These are phyloP conservation scores for Tolypocladium paradoxum DNA, from an alignment of 2,329 filamentous ascomycete genomes.

Conservation along the genomic window DNA sequence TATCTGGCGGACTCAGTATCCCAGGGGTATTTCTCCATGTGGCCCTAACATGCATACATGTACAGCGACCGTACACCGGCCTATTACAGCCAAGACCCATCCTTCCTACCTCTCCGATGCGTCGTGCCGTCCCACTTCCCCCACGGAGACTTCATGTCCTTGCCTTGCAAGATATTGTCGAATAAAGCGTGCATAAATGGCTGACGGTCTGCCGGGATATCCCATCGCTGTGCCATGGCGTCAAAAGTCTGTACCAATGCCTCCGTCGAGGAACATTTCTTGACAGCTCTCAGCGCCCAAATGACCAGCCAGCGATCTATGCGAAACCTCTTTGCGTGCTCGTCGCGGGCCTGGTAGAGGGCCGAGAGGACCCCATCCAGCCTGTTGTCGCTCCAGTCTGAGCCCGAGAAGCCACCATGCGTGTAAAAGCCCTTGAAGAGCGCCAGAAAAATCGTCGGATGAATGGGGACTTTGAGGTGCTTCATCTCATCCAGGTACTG, in stretches of 20 bases:
- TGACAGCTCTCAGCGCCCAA: slow-evolving; percentile 53
- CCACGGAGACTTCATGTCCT: slow-evolving; percentile 17
- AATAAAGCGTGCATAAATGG: slow-evolving; percentile 37
- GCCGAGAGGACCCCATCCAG: slow-evolving; percentile 58
- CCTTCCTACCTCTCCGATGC: slow-evolving; percentile 14
- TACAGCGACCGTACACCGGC: slow-evolving; percentile 1
- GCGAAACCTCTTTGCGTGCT: slow-evolving; percentile 32
- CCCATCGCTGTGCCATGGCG: slow-evolving; percentile 36
- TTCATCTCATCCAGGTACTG: slow-evolving; percentile 75
- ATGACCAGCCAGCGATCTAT: slow-evolving; percentile 51
- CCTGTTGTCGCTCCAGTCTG: slow-evolving; percentile 61
- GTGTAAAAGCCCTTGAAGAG: slow-evolving; percentile 72
- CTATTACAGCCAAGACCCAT: slow-evolving; percentile 18
- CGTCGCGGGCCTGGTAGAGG: slow-evolving; percentile 45
- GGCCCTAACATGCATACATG: background rate
- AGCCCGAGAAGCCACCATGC: slow-evolving; percentile 55
- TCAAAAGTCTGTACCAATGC: slow-evolving; percentile 45
- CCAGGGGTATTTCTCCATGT: background rate
- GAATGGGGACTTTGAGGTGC: slow-evolving; percentile 52
- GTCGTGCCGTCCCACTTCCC: slow-evolving; percentile 13
- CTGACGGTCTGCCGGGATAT: slow-evolving; percentile 26
- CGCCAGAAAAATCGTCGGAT: slow-evolving; percentile 67
- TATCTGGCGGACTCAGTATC: background rate
- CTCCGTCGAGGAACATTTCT: slow-evolving; percentile 42
- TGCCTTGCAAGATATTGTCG: slow-evolving; percentile 27